Evolutionary conservation across 306 rosid genomes (phyloP).

Genomic region (Pueraria montana): DNA sequence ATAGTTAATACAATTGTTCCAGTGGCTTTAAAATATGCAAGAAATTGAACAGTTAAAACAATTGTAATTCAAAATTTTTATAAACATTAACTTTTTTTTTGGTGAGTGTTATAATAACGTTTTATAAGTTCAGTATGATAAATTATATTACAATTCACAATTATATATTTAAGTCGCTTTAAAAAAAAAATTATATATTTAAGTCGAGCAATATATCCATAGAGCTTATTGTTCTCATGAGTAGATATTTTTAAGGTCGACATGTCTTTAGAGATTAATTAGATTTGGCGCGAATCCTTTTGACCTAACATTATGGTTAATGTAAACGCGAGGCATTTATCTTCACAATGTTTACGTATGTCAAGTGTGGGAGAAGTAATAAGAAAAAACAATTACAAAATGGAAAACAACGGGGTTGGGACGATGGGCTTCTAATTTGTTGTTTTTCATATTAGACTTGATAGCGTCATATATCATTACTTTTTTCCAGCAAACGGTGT

Average conservation of each 20-base stretch:
- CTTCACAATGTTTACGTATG: neutral
- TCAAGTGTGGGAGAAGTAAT: conserved; percentile 4
- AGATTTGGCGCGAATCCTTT: neutral
- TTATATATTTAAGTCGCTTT: too few relatives aligned
- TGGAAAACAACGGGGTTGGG: neutral
- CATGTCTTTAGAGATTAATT: neutral
- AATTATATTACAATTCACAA: neutral
- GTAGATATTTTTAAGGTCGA: neutral
- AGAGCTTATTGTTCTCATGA: neutral
- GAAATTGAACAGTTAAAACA: too few relatives aligned
- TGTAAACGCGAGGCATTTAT: neutral
- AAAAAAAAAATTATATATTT: neutral
- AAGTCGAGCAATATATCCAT: neutral
- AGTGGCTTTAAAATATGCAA: too few relatives aligned
- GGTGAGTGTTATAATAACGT: neutral
- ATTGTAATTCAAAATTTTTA: too few relatives aligned
- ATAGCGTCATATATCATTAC: conserved; percentile 15
- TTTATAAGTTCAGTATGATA: neutral
- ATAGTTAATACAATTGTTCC: neutral
- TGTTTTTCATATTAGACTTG: neutral
- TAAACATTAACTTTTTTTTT: too few relatives aligned
- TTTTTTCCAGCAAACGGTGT: conserved; percentile 22
- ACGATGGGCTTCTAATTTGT: neutral
- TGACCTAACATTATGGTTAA: neutral
- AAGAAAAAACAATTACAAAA: neutral